Conservation (phyloP, 1,139 yeast genomes). For the Candida tropicalis region DNA sequence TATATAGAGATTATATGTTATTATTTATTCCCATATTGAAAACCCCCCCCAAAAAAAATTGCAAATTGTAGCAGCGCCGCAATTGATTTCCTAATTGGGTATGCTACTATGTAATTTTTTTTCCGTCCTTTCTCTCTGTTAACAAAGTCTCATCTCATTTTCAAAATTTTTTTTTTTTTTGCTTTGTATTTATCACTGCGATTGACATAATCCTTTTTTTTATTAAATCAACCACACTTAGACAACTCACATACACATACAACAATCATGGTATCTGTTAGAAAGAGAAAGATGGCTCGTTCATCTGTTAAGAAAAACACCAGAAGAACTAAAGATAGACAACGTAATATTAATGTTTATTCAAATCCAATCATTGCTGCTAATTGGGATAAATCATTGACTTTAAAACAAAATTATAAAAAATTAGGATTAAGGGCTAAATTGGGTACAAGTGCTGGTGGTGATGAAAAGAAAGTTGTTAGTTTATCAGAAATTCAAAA, state of each 20-base stretch:
- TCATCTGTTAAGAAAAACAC: slow-evolving; percentile 70
- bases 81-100: neutral
- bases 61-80: too few relatives aligned
- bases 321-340: slow-evolving; percentile 68
- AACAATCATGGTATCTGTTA: slow-evolving; percentile 66
- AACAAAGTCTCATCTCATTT: slow-evolving; percentile 8
- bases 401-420: slow-evolving; percentile 82
- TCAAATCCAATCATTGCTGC: slow-evolving; percentile 83
- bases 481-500: slow-evolving; percentile 31
- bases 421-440: slow-evolving; percentile 72
- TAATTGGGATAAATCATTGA: slow-evolving; percentile 84
- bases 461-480: slow-evolving; percentile 56
- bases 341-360: slow-evolving; percentile 61
- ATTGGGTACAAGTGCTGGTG: slow-evolving; percentile 69
- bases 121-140: neutral
- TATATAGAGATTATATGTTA: neutral
- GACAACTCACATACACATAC: neutral
- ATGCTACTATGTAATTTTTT: neutral
- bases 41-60: too few relatives aligned
- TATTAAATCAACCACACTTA: too few relatives aligned
- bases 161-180: neutral
- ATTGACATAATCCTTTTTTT: neutral
- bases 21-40: neutral
- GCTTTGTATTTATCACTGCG: neutral
- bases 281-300: slow-evolving; percentile 83